Conservation (phyloP, 2,329 filamentous ascomycete genomes). For the Simplicillium sp. region DNA sequence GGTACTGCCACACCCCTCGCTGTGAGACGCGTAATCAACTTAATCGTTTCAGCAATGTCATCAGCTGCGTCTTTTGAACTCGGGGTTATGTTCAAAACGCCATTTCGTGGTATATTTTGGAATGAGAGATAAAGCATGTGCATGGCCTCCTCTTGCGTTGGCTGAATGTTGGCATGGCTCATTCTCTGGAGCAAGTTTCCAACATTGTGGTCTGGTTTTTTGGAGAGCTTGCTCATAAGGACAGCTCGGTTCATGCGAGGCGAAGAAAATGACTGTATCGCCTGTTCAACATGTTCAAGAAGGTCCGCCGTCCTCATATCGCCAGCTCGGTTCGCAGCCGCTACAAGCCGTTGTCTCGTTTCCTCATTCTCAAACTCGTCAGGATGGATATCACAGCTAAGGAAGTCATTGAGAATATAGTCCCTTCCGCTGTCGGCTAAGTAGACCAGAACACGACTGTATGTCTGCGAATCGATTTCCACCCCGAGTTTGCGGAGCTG, state of each 20-base stretch:
- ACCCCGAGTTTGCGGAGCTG: constrained; percentile 56
- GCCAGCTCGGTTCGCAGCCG: constrained; percentile 13
- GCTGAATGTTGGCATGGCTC: too few relatives aligned
- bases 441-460: constrained; percentile 53
- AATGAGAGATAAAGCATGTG: too few relatives aligned
- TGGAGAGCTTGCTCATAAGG: too few relatives aligned
- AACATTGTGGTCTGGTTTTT: too few relatives aligned
- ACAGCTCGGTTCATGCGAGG: background rate
- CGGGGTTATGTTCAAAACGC: too few relatives aligned
- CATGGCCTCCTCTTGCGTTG: too few relatives aligned
- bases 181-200: too few relatives aligned
- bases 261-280: constrained; percentile 10
- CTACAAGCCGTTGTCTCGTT: constrained; percentile 28
- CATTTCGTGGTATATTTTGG: too few relatives aligned
- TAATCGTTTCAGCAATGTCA: too few relatives aligned
- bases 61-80: too few relatives aligned
- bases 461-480: constrained; percentile 50
- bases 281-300: constrained; percentile 1
- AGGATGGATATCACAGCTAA: constrained; percentile 43
- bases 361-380: constrained; percentile 42
- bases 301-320: background rate
- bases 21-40: too few relatives aligned
- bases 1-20: too few relatives aligned
- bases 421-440: constrained; percentile 51
- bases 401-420: constrained; percentile 32